phyloP scores from a whole-genome alignment of 1,284 basidiomycete genomes.

The Papiliotrema flavescens region DNA sequence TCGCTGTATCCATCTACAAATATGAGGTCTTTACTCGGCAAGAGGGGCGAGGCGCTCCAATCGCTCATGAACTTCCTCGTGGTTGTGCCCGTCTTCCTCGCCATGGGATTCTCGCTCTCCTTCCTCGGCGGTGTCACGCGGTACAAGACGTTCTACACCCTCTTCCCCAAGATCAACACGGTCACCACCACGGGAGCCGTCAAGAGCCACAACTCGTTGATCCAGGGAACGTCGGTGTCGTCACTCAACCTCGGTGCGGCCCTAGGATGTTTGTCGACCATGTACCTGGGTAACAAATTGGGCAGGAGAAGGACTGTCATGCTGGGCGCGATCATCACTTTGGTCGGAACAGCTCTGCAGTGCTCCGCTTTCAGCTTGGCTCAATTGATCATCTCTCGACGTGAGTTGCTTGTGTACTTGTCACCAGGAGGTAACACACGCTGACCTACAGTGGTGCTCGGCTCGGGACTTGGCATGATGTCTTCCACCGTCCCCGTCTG shows the following conservation, averaged over 20 bases:
- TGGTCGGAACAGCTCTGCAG: constrained; percentile 45
- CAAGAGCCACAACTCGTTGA: constrained; percentile 28
- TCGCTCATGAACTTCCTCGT: constrained; percentile 26
- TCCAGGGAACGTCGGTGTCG: constrained; percentile 37
- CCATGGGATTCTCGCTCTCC: constrained; percentile 28
- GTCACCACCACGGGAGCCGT: constrained; percentile 18
- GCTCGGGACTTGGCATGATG: constrained; percentile 38
- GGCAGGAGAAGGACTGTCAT: constrained; percentile 37
- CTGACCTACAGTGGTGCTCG: constrained; percentile 22
- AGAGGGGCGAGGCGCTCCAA: constrained; percentile 3
- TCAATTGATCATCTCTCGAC: constrained; percentile 46
- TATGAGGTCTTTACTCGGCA: not conserved
- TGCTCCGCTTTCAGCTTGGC: constrained; percentile 37
- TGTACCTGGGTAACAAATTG: constrained; percentile 42
- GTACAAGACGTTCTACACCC: constrained; percentile 21
- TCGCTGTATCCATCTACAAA: too few relatives aligned
- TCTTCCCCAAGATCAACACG: constrained; percentile 23
- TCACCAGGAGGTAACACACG: constrained; percentile 8
- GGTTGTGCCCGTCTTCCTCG: constrained; percentile 27
- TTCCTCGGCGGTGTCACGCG: constrained; percentile 24
- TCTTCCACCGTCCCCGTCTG: constrained; percentile 49
- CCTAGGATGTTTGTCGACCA: constrained; percentile 37
- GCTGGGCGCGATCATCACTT: constrained; percentile 35
- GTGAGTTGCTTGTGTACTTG: constrained; percentile 36
- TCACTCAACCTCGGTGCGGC: constrained; percentile 45